phyloP scores from a whole-genome alignment of 2,329 filamentous ascomycete genomes.

The Pestalotiopsis sp. region DNA sequence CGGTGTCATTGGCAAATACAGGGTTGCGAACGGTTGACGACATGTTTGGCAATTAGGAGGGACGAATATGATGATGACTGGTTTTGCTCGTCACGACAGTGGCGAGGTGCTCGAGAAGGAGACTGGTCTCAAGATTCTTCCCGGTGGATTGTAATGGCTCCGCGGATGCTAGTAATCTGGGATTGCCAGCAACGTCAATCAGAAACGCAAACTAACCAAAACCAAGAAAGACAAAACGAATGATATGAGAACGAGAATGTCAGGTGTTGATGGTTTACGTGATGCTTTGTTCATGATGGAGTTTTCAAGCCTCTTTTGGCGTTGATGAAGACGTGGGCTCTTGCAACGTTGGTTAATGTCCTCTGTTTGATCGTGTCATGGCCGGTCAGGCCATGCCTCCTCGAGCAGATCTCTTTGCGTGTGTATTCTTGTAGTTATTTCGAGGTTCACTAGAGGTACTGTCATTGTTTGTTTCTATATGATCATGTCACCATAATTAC shows the following conservation, averaged over 20 bases:
- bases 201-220: slow-evolving; percentile 9
- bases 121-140: slow-evolving; percentile 4
- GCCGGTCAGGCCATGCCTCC: not conserved
- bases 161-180: slow-evolving; percentile 9
- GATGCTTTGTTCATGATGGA: not conserved
- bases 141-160: slow-evolving; percentile 10
- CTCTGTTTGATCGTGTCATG: not conserved
- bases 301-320: not conserved
- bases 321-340: not conserved
- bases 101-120: not conserved
- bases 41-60: slow-evolving; percentile 11
- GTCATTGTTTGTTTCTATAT: not conserved
- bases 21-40: slow-evolving; percentile 11
- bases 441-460: slow-evolving; percentile 1
- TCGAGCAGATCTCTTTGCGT: not conserved
- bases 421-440: slow-evolving; percentile 7
- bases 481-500: not conserved
- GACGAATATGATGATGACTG: not conserved
- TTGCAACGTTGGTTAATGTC: not conserved
- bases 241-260: not conserved
- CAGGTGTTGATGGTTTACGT: not conserved
- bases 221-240: not conserved
- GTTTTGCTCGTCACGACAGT: not conserved
- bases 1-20: slow-evolving; percentile 17
- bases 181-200: slow-evolving; percentile 8